Evolutionary conservation across 2,329 filamentous ascomycete genomes (phyloP).

Genomic region (Scedosporium apiospermum): DNA sequence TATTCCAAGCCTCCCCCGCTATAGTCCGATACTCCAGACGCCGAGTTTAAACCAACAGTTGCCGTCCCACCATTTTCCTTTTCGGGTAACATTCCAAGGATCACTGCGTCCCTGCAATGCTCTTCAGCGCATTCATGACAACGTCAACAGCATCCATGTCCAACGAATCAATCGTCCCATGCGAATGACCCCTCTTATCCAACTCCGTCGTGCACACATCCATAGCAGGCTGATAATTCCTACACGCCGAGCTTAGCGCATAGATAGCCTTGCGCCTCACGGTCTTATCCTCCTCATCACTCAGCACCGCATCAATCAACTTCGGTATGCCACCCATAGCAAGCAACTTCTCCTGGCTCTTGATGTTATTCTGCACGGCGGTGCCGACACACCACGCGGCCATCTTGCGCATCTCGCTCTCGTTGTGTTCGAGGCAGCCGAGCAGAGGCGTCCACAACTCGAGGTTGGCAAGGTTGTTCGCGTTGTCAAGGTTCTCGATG

Average conservation of each 20-base stretch:
- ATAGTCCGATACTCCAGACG: conserved; percentile 7
- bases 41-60: background rate
- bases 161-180: conserved; percentile 60
- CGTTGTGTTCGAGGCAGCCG: conserved; percentile 54
- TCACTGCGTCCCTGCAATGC: conserved; percentile 3
- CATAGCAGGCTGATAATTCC: conserved; percentile 84
- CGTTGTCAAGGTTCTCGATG: conserved; percentile 89
- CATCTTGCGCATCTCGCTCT: conserved; percentile 67
- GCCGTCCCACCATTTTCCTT: background rate
- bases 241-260: conserved; percentile 73
- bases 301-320: conserved; percentile 56
- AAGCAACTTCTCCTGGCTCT: conserved; percentile 64
- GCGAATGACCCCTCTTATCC: conserved; percentile 43
- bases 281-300: conserved; percentile 46
- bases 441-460: conserved; percentile 77
- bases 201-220: conserved; percentile 57
- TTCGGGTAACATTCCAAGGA: background rate
- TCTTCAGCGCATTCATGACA: conserved; percentile 54
- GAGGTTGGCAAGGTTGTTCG: conserved; percentile 79
- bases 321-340: conserved; percentile 58
- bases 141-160: conserved; percentile 83
- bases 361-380: conserved; percentile 91
- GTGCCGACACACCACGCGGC: conserved; percentile 94
- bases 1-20: background rate
- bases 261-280: conserved; percentile 83